A percentile compares a stretch with the other conserved stretches of the same genome.
These are phyloP conservation scores for Jacaranda copaia DNA, from an alignment of 257 asterid genomes.

Conservation along the genomic window DNA sequence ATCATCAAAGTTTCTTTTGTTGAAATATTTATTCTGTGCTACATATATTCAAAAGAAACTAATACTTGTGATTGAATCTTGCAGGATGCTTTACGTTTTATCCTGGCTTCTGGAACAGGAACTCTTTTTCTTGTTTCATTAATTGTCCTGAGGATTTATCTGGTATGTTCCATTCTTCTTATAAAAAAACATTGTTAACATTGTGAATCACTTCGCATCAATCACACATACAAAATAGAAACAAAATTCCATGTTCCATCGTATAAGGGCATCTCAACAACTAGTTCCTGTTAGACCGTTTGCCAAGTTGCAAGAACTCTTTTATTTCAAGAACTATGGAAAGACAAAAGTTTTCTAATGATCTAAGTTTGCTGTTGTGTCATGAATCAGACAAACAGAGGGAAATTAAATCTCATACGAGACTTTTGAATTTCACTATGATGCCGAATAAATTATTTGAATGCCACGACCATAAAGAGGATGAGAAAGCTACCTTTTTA, in stretches of 20 bases:
- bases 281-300: not conserved
- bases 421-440: too few species aligned
- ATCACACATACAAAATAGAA: too few species aligned
- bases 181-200: not conserved
- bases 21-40: not conserved
- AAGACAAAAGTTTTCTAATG: too few species aligned
- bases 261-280: not conserved
- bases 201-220: too few species aligned
- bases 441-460: too few species aligned
- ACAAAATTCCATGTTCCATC: not conserved
- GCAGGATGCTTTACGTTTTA: conserved; percentile 85
- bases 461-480: too few species aligned
- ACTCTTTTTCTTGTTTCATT: conserved; percentile 82
- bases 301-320: not conserved
- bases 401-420: too few species aligned
- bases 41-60: conserved; percentile 5
- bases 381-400: too few species aligned
- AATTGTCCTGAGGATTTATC: conserved; percentile 84
- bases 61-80: conserved; percentile 21
- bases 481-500: too few species aligned
- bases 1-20: not conserved
- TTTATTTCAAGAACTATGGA: too few species aligned
- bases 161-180: conserved; percentile 53
- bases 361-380: too few species aligned
- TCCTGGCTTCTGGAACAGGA: conserved; percentile 82